Evolutionary conservation across 768 basidiomycete genomes (phyloP).

Genomic region (Coprinopsis cinerea): DNA sequence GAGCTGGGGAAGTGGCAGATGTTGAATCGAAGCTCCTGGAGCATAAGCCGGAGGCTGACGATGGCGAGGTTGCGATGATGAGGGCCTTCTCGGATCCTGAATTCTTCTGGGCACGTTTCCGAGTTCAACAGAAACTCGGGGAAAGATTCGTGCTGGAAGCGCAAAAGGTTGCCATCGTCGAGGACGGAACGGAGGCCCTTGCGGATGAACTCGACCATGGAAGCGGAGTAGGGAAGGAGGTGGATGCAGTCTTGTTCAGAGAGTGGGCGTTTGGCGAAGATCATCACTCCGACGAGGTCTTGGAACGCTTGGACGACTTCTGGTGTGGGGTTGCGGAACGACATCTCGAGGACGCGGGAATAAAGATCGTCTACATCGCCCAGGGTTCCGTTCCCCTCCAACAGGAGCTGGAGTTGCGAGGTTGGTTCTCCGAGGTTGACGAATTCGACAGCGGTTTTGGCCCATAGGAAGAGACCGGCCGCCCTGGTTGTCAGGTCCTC

Average conservation of each 20-base stretch:
- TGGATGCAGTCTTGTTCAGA: conserved; percentile 5
- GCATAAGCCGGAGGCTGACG: conserved; percentile 23
- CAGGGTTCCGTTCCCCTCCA: conserved; percentile 10
- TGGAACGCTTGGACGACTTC: conserved; percentile 14
- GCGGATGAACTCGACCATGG: conserved; percentile 15
- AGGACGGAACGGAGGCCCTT: conserved; percentile 19
- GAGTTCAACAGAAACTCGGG: conserved; percentile 20
- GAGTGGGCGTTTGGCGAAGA: conserved; percentile 19
- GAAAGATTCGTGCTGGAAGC: conserved; percentile 23
- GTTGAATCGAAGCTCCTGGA: conserved; percentile 26
- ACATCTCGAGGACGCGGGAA: conserved; percentile 15
- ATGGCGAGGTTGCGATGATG: conserved; percentile 18
- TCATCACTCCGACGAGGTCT: conserved; percentile 16
- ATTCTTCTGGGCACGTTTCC: conserved; percentile 10
- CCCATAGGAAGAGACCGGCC: conserved; percentile 26
- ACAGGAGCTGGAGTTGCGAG: conserved; percentile 10
- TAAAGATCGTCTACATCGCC: conserved; percentile 18
- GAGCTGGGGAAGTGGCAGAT: conserved; percentile 28
- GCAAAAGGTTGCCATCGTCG: conserved; percentile 9
- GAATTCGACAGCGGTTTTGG: conserved; percentile 17
- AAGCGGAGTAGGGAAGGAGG: conserved; percentile 9
- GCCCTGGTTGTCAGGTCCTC: conserved; percentile 19
- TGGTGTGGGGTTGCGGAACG: conserved; percentile 9
- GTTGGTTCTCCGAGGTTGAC: conserved; percentile 15
- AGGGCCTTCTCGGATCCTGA: conserved; percentile 12